These are phyloP conservation scores for Candida ascalaphidarum DNA, from an alignment of 805 yeast species.

Conservation along the genomic window DNA sequence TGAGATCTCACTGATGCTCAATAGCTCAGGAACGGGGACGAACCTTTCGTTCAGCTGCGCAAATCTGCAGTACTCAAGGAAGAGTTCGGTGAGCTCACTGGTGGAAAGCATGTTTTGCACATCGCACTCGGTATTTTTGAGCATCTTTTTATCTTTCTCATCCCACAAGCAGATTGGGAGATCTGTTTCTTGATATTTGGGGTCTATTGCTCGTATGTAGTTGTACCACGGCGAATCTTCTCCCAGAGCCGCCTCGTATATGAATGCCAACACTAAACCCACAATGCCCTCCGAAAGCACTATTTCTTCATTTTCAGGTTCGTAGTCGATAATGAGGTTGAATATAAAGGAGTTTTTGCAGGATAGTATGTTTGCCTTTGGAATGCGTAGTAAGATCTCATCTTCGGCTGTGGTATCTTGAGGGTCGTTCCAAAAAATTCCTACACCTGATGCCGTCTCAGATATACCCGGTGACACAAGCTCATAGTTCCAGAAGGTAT, in stretches of 20 bases:
- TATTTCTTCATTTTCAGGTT: conserved; percentile 18
- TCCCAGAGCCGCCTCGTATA: conserved; percentile 58
- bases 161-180: conserved; percentile 65
- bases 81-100: conserved; percentile 32
- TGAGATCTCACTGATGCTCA: conserved; percentile 5
- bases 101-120: conserved; percentile 50
- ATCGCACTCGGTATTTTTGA: conserved; percentile 57
- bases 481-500: conserved; percentile 48
- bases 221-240: conserved; percentile 73
- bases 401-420: conserved; percentile 19
- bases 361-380: conserved; percentile 53
- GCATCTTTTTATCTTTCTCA: conserved; percentile 32
- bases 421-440: conserved; percentile 54
- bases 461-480: conserved; percentile 31
- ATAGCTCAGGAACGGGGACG: conserved; percentile 29
- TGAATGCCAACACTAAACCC: conserved; percentile 57
- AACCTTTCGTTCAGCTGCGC: conserved; percentile 20
- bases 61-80: conserved; percentile 31
- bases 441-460: conserved; percentile 59
- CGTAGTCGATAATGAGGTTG: conserved; percentile 55
- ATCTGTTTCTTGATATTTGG: conserved; percentile 16
- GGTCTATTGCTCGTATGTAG: conserved; percentile 50
- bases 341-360: conserved; percentile 54
- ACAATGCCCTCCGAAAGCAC: conserved; percentile 45
- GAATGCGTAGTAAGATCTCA: conserved; percentile 43